Conservation (phyloP, 2,329 filamentous ascomycete species). For the Pseudopithomyces maydicus region DNA sequence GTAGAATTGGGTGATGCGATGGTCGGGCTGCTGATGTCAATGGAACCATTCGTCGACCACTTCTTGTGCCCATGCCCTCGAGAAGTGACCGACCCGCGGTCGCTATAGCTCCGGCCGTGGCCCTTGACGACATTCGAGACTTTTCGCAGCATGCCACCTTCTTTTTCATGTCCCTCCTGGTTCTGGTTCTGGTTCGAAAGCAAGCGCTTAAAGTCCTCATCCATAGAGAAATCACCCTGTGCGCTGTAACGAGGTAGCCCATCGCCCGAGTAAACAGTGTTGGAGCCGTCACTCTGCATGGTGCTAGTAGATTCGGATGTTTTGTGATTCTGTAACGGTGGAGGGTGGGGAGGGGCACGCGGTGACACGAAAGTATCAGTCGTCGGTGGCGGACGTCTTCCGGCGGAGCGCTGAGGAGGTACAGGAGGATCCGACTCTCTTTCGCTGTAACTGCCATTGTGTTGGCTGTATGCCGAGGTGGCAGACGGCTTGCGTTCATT, state of each 20-base stretch:
- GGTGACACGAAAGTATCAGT: conserved; percentile 52
- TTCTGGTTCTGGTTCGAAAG: conserved; percentile 70
- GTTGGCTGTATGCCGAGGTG: conserved; percentile 30
- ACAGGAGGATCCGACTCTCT: conserved; percentile 49
- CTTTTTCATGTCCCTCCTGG: conserved; percentile 61
- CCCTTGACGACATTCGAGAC: conserved; percentile 88
- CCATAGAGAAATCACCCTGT: conserved; percentile 88
- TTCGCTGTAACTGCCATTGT: conserved; percentile 48
- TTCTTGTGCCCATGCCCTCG: conserved; percentile 44
- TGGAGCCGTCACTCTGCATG: conserved; percentile 46
- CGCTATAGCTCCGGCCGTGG: conserved; percentile 87
- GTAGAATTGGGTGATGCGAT: conserved; percentile 60
- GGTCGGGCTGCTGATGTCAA: conserved; percentile 72
- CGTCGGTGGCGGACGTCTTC: conserved; percentile 49
- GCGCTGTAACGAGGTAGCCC: conserved; percentile 63
- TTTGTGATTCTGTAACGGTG: conserved; percentile 45
- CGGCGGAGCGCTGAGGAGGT: conserved; percentile 53
- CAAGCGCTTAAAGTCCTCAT: conserved; percentile 93
- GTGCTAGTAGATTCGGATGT: conserved; percentile 52
- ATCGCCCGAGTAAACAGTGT: conserved; percentile 28
- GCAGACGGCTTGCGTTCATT: conserved; percentile 49
- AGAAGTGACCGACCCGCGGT: conserved; percentile 51
- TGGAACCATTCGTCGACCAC: conserved; percentile 49
- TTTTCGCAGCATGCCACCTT: conserved; percentile 69
- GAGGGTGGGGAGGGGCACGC: conserved; percentile 50